phyloP scores from a whole-genome alignment of 2,329 filamentous ascomycete genomes.

The Cryphonectria nitschkei region DNA sequence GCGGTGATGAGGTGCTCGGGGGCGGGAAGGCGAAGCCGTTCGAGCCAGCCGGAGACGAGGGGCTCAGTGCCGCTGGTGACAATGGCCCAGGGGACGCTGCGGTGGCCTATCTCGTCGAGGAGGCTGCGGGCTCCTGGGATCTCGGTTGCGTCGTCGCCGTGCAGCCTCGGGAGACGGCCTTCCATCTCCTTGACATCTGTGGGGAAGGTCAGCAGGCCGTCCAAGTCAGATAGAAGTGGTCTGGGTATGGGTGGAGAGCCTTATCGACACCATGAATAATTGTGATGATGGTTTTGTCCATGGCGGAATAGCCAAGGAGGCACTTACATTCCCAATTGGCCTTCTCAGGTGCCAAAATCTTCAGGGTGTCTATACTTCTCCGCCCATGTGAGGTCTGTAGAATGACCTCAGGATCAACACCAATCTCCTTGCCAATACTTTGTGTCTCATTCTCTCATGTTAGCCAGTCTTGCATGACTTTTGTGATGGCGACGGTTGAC shows the following conservation, averaged over 20 bases:
- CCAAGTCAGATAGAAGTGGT: no score
- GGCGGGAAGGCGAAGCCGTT: constrained; percentile 64
- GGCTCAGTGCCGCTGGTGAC: constrained; percentile 74
- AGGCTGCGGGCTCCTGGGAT: constrained; percentile 81
- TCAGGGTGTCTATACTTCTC: constrained; percentile 83
- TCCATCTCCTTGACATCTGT: constrained; percentile 81
- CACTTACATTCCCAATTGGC: constrained; percentile 91
- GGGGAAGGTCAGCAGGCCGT: constrained; percentile 17
- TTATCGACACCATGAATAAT: no score
- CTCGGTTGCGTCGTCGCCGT: constrained; percentile 78
- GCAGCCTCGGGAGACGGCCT: constrained; percentile 73
- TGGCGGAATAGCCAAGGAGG: no score
- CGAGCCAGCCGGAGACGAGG: constrained; percentile 74
- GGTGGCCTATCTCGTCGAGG: constrained; percentile 66
- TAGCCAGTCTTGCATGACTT: constrained; percentile 2
- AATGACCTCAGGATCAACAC: constrained; percentile 82
- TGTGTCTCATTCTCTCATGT: constrained; percentile 1
- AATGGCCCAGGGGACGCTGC: constrained; percentile 78
- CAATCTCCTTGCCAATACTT: constrained; percentile 81
- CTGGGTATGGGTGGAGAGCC: no score
- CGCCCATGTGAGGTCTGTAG: constrained; percentile 90
- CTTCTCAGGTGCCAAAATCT: constrained; percentile 77
- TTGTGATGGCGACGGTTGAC: constrained; percentile 11
- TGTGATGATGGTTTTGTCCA: no score
- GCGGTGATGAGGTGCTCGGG: constrained; percentile 73